phyloP scores from a whole-genome alignment of 176 grass and related monocot species.

The Musa acuminata region DNA sequence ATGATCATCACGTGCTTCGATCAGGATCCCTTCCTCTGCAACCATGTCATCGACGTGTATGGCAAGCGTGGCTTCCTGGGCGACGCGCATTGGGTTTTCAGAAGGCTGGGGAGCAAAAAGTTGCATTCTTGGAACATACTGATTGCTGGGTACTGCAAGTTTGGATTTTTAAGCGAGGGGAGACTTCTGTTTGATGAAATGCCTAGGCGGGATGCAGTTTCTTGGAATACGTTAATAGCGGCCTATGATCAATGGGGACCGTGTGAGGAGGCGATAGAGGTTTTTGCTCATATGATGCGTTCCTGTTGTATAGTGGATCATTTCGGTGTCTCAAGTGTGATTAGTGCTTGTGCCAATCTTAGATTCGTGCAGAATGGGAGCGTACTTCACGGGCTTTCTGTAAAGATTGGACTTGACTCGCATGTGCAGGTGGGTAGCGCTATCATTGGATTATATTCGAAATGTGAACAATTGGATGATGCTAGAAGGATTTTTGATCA shows the following conservation, averaged over 20 bases:
- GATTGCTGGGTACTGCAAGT: conserved; percentile 14
- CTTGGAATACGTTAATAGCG: conserved; percentile 25
- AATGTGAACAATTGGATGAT: conserved; percentile 17
- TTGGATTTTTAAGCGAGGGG: conserved; percentile 19
- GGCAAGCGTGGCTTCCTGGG: conserved; percentile 13
- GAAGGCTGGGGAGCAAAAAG: conserved; percentile 8
- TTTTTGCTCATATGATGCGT: conserved; percentile 14
- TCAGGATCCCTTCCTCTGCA: conserved; percentile 18
- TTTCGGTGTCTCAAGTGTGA: conserved; percentile 13
- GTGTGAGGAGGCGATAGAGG: conserved; percentile 15
- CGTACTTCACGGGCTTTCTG: conserved; percentile 14
- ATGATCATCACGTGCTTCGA: conserved; percentile 19
- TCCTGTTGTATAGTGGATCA: conserved; percentile 12
- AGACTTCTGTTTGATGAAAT: conserved; percentile 20
- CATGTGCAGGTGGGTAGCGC: conserved; percentile 21
- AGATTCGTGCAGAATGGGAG: conserved; percentile 12
- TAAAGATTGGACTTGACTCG: conserved; percentile 22
- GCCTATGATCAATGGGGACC: conserved; percentile 22
- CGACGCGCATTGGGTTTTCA: conserved; percentile 18
- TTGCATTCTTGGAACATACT: conserved; percentile 28
- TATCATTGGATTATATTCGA: conserved; percentile 15
- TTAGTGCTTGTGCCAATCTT: conserved; percentile 26
- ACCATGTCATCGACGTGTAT: conserved; percentile 21
- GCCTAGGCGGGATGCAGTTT: conserved; percentile 17
- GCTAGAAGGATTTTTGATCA: conserved; percentile 16